Conservation (phyloP, 352 stramenopile species). For the Salisapilia sapeloensis region DNA sequence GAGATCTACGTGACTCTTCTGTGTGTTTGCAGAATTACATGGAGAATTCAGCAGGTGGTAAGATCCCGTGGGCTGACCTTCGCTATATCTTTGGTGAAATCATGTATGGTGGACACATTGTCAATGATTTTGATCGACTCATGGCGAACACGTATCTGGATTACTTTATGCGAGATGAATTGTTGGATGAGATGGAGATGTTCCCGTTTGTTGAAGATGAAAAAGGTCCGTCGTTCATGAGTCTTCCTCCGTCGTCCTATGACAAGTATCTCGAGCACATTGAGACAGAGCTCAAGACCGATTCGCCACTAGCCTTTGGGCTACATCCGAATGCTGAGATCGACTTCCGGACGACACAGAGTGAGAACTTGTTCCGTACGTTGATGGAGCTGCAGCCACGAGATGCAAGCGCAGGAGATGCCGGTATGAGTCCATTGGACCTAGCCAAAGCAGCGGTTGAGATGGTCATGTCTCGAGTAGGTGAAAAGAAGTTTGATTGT, state of each 20-base stretch:
- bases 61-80: slow-evolving; percentile 95
- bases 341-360: slow-evolving; percentile 95
- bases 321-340: slow-evolving; percentile 97
- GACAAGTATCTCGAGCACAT: slow-evolving; percentile 97
- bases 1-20: slow-evolving; percentile 89
- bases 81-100: slow-evolving; percentile 95
- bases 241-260: slow-evolving; percentile 89
- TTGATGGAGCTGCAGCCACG: slow-evolving; percentile 92
- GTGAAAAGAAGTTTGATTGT: slow-evolving; percentile 95
- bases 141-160: slow-evolving; percentile 95
- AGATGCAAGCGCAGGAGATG: slow-evolving; percentile 74
- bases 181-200: slow-evolving; percentile 97
- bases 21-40: slow-evolving; percentile 95
- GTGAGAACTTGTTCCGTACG: slow-evolving; percentile 90
- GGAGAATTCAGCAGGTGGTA: slow-evolving; percentile 86
- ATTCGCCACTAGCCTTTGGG: slow-evolving; percentile 95
- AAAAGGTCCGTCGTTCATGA: slow-evolving; percentile 91
- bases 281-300: slow-evolving; percentile 89
- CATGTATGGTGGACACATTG: slow-evolving; percentile 94
- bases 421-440: slow-evolving; percentile 83
- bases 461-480: slow-evolving; percentile 89
- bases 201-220: slow-evolving; percentile 96
- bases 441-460: slow-evolving; percentile 82
- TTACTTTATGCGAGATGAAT: slow-evolving; percentile 95
- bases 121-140: slow-evolving; percentile 92